Base-by-base conservation (phyloP, 225 moss, liverwort and hornwort genomes). In the Marchantia polymorpha region DNA sequence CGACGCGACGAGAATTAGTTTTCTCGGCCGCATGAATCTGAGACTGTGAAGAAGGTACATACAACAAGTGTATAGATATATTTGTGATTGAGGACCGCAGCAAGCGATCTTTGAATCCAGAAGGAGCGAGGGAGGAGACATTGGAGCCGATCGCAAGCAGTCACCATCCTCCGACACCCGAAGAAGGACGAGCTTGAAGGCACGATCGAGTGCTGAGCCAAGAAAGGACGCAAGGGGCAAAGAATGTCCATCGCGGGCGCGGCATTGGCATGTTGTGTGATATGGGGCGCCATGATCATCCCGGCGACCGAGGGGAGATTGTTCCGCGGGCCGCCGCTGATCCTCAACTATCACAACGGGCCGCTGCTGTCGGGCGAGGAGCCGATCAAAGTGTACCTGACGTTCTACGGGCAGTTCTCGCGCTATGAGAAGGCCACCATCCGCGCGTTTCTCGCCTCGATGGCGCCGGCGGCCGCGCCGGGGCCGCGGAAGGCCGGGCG, bases 321-420 rank as follows among this genome's bases (percentile, higher is more conserved):
- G 68, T 55, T 79, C 19, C 79, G 53, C 26, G 17, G 25, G 15
- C 78, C 87, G 17, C 79, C 78, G 3, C 69, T 94, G 25, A 86
- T 90, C 72, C 84, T 94, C 0, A 82, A 27, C 30, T 94, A 94
- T 83, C 91, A 94, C 56, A 88, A 88, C 54, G 94, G 94, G 0
- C 91, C 94, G 0, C 8, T 92, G 68, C 54, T 94, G 54, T 82
- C 87, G 12, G 85, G 86, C 8, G 67, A 79, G 8, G 80, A 82
- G 17, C 77, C 79, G 25, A 51, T 94, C 3, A 85, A 87, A 15
- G 89, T 92, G 27, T 88, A 89, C 67, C 60, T 94, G 11, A 83
- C 91, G 73, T 94, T 91, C 91, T 94, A 94, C 79, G 94, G 94
- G 64, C 65, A 79, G 68, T 94, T 94, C 83, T 87, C 71, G 58